Evolutionary conservation across 257 asterid species (phyloP).

Genomic region (Eustoma russellianum): DNA sequence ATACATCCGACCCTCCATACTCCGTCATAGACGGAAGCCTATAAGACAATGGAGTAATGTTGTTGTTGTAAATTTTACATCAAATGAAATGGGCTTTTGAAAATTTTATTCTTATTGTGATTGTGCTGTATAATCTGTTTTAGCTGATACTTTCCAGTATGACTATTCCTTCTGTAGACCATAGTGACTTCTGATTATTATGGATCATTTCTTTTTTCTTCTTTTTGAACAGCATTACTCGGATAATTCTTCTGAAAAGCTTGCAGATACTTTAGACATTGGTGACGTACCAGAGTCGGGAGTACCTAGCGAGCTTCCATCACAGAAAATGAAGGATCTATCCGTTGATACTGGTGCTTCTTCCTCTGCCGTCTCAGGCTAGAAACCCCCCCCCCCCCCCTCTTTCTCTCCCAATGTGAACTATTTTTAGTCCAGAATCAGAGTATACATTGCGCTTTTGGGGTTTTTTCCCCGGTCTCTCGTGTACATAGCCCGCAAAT

Average conservation of each 20-base stretch:
- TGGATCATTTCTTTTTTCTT: constrained; percentile 1
- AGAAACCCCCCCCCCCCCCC: too few relatives aligned
- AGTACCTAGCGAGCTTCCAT: constrained; percentile 11
- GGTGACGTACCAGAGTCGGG: constrained; percentile 56
- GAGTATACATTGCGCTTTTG: constrained; percentile 7
- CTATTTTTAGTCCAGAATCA: constrained; percentile 8
- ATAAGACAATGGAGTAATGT: too few relatives aligned
- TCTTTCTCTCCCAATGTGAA: constrained; percentile 19
- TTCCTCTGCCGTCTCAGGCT: constrained; percentile 37
- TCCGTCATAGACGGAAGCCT: too few relatives aligned
- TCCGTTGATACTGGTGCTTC: constrained; percentile 37
- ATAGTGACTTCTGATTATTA: not conserved
- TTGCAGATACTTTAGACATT: constrained; percentile 73
- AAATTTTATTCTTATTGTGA: too few relatives aligned
- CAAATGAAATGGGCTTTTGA: too few relatives aligned
- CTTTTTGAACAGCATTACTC: constrained; percentile 13
- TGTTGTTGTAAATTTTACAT: too few relatives aligned
- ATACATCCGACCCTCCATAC: too few relatives aligned
- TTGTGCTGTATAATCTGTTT: too few relatives aligned
- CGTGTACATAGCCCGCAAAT: constrained; percentile 20
- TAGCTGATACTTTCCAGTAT: not conserved
- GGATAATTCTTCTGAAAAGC: constrained; percentile 46
- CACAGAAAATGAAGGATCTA: constrained; percentile 25
- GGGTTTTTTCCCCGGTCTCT: constrained; percentile 3
- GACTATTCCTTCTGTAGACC: not conserved